Base-by-base conservation (phyloP, 352 stramenopile species). In the Saprolegnia parasitica region DNA sequence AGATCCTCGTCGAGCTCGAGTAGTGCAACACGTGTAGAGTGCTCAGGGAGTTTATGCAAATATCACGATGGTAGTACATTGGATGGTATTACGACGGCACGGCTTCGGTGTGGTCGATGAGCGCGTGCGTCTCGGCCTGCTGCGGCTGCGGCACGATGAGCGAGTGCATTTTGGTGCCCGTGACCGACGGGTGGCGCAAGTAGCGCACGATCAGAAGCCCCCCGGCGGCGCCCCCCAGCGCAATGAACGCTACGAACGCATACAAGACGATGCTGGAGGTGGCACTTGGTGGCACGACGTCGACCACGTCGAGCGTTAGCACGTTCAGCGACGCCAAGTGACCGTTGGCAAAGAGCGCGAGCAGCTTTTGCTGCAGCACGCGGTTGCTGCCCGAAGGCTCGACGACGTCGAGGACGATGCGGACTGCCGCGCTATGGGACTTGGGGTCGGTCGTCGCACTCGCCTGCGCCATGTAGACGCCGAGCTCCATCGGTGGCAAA, bases 1-100 rank as follows among this genome's bases (percentile, higher is more conserved):
- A 90, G 32, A 72, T 92, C 39, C 71, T 94, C 29, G 78, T 81
- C 73, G 74, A 86, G 52, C 73, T 95, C 71, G 91, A 89, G 73
- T 72, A 56, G 29, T 15, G 32, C 18, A 29, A 58, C 16, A 46
- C 18, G 24, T 26, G 21, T 62, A 37, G n/a, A n/a, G n/a, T n/a
- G n/a, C n/a, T n/a, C n/a, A n/a, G n/a, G n/a, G n/a, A n/a, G n/a
- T n/a, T n/a, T n/a, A n/a, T n/a, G n/a, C n/a, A n/a, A n/a, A n/a
- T n/a, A n/a, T 46, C 39, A 15, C 39, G 8, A 46, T 46, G 8
- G 8, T 46, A 46, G 39, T 46, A 46, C 39, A 46, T n/a, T n/a
- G n/a, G n/a, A n/a, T n/a, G n/a, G 39, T 15, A 8, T 49, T n/a
- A 15, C 1, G 13, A 49, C 42, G 42, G 18, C 42, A 49, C 42